Evolutionary conservation across 192 early-diverging fungal species (phyloP).

Genomic region (Linnemannia exigua): DNA sequence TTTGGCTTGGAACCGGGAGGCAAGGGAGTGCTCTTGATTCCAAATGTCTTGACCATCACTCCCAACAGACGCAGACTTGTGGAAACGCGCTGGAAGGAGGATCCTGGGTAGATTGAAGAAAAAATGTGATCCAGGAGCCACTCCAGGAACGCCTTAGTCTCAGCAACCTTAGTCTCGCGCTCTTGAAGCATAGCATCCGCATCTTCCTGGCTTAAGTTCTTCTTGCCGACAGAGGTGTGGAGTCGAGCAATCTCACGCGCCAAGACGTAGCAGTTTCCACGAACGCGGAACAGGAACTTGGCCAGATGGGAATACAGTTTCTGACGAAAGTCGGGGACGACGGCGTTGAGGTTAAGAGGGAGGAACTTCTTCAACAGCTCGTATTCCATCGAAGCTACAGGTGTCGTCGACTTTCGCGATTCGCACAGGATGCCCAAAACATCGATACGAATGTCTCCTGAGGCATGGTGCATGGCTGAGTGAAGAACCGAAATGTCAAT

Average conservation of each 20-base stretch:
- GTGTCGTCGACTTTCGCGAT: constrained; percentile 73
- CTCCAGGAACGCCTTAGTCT: constrained; percentile 67
- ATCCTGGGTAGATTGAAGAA: constrained; percentile 79
- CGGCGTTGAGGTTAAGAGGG: constrained; percentile 76
- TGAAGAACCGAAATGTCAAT: constrained; percentile 65
- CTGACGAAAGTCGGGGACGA: constrained; percentile 88
- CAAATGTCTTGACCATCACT: constrained; percentile 66
- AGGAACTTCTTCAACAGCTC: constrained; percentile 76
- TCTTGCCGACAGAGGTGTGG: constrained; percentile 24
- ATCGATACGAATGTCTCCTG: constrained; percentile 81
- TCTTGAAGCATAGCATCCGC: constrained; percentile 22
- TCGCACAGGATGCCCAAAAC: constrained; percentile 88
- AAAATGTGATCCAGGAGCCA: constrained; percentile 73
- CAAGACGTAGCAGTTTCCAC: constrained; percentile 62
- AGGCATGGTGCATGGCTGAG: constrained; percentile 78
- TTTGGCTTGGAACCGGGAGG: constrained; percentile 60
- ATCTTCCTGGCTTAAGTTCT: constrained; percentile 24
- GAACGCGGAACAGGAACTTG: constrained; percentile 73
- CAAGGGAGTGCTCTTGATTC: constrained; percentile 62
- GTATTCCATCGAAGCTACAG: constrained; percentile 74
- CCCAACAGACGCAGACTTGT: constrained; percentile 69
- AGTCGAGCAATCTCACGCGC: constrained; percentile 52
- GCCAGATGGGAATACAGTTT: constrained; percentile 73
- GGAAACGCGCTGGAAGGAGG: constrained; percentile 78
- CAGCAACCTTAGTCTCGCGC: constrained; percentile 56